phyloP scores from a whole-genome alignment of 2,329 filamentous ascomycete species.

The Aspergillus phoenicis region DNA sequence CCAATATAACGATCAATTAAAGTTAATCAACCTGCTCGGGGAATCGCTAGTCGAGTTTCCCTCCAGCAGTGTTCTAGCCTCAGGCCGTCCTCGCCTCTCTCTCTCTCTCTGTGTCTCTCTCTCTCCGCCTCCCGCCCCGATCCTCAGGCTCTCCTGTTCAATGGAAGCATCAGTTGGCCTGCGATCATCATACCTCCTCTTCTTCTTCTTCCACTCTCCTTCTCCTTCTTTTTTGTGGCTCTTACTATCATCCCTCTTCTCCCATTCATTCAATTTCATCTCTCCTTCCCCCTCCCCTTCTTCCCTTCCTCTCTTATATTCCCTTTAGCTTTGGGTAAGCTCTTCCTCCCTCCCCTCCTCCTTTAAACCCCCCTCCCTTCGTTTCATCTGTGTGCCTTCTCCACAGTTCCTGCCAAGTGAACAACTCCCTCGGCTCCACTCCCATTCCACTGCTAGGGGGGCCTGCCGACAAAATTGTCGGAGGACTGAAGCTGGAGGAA shows the following conservation, averaged over 20 bases:
- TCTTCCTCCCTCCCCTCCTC: conserved; percentile 6
- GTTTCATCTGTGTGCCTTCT: conserved; percentile 21
- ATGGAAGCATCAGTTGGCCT: neutral
- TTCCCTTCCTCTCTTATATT: conserved; percentile 8
- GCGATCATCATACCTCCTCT: conserved; percentile 1
- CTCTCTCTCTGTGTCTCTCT: too few relatives aligned
- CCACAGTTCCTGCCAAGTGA: conserved; percentile 34
- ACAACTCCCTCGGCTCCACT: conserved; percentile 33
- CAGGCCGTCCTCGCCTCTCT: neutral
- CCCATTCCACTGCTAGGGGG: conserved; percentile 31
- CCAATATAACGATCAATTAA: conserved; percentile 9
- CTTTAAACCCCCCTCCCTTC: conserved; percentile 16
- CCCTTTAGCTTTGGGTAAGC: conserved; percentile 15
- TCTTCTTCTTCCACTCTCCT: neutral
- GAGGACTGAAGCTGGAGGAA: neutral
- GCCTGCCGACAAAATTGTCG: conserved; percentile 1
- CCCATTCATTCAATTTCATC: conserved; percentile 2
- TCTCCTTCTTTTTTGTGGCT: conserved; percentile 4
- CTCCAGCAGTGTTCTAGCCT: conserved; percentile 6
- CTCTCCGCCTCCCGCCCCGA: conserved; percentile 7
- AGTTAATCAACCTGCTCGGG: neutral
- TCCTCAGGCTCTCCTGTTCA: conserved; percentile 6
- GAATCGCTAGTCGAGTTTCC: neutral
- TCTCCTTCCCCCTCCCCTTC: neutral
- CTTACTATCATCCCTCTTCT: conserved; percentile 4